Percentiles rank a stretch among this genome's conserved stretches.
These are phyloP conservation scores for Pseudonectria foliicola DNA, from an alignment of 2,329 filamentous ascomycete genomes.

Conservation along the genomic window DNA sequence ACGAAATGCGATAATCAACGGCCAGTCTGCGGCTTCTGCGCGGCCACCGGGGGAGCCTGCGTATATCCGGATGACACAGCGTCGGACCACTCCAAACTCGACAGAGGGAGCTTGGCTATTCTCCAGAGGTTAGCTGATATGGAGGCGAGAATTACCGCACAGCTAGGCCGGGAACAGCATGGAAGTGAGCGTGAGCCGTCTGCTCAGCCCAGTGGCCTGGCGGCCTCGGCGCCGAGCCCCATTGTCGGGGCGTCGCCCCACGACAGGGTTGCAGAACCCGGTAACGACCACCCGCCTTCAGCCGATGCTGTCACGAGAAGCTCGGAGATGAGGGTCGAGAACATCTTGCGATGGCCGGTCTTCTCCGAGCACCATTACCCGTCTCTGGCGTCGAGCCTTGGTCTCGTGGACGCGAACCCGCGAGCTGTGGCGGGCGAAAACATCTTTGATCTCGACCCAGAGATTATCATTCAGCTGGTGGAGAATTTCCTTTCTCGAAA, in stretches of 20 bases:
- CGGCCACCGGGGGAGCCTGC: conserved; percentile 10
- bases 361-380: conserved; percentile 4
- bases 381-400: conserved; percentile 4
- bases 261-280: background rate
- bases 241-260: too few species aligned
- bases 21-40: conserved; percentile 14
- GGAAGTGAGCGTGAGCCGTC: background rate
- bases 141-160: conserved; percentile 6
- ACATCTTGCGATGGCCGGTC: conserved; percentile 6
- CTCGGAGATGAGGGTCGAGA: conserved; percentile 10
- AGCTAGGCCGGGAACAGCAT: background rate
- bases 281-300: conserved; percentile 4
- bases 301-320: conserved; percentile 8
- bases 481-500: conserved; percentile 15
- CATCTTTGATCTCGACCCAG: conserved; percentile 9
- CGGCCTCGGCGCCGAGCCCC: too few species aligned
- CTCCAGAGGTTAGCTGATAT: conserved; percentile 11
- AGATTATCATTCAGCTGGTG: conserved; percentile 10
- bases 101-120: conserved; percentile 14
- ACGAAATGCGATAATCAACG: conserved; percentile 15
- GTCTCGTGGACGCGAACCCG: background rate
- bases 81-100: conserved; percentile 12
- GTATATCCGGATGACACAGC: conserved; percentile 11
- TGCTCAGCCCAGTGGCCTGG: background rate
- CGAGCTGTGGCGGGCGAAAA: conserved; percentile 1